Conservation (phyloP, 2,329 filamentous ascomycete genomes). For the Aureobasidium lini region DNA sequence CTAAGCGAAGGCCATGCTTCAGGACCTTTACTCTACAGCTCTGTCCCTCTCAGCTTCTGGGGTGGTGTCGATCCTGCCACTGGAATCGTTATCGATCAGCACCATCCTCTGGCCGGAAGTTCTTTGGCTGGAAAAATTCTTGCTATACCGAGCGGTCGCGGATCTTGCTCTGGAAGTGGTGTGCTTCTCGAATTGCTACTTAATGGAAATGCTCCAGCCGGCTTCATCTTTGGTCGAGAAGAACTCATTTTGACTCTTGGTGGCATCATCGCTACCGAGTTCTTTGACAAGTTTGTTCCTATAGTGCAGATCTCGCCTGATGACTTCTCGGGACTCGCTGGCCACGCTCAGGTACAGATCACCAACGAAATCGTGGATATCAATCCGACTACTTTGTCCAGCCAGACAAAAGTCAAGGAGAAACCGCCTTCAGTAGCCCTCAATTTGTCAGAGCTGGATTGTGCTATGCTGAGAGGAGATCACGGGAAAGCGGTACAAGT, state of each 20-base stretch:
- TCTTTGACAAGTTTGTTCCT: slow-evolving; percentile 36
- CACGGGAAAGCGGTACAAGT: slow-evolving; percentile 29
- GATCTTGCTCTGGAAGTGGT: slow-evolving; percentile 41
- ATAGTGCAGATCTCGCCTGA: slow-evolving; percentile 26
- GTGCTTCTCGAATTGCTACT: slow-evolving; percentile 41
- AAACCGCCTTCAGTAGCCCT: not conserved
- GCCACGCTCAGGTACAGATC: not conserved
- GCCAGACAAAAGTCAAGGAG: not conserved
- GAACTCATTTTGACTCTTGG: slow-evolving; percentile 42
- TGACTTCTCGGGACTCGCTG: slow-evolving; percentile 16
- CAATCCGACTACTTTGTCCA: not conserved
- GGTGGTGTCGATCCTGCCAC: slow-evolving; percentile 36
- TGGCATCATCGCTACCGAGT: slow-evolving; percentile 35
- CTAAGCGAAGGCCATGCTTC: not conserved
- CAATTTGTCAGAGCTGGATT: slow-evolving; percentile 17
- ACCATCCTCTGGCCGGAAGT: slow-evolving; percentile 34
- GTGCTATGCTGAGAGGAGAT: slow-evolving; percentile 19
- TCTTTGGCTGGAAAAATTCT: slow-evolving; percentile 30
- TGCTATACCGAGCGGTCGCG: slow-evolving; percentile 40
- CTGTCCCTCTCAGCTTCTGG: slow-evolving; percentile 38
- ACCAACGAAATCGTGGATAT: not conserved
- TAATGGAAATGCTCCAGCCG: slow-evolving; percentile 31
- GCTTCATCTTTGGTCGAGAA: slow-evolving; percentile 34
- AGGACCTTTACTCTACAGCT: not conserved
- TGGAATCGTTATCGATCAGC: slow-evolving; percentile 37